Evolutionary conservation across 116 monocot genomes (phyloP).

Genomic region (Posidonia oceanica): DNA sequence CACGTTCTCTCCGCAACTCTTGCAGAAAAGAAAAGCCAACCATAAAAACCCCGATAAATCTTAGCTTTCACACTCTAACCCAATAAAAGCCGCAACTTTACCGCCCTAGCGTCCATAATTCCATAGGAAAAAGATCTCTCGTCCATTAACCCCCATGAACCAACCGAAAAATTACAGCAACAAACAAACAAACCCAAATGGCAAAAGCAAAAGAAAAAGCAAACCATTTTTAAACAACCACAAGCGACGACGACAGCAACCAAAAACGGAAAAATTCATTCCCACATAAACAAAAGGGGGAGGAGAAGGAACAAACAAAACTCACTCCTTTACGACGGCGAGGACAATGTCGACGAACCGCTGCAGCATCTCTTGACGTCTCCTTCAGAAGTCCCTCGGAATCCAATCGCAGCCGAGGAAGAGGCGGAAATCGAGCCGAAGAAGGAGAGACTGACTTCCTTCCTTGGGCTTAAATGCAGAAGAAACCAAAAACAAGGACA

Average conservation of each 20-base stretch:
- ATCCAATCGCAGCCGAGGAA: too few relatives aligned
- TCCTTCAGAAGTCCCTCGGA: neutral
- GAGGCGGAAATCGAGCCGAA: too few relatives aligned
- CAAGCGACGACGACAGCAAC: too few relatives aligned
- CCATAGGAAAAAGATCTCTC: neutral
- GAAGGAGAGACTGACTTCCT: too few relatives aligned
- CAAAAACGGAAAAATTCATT: too few relatives aligned
- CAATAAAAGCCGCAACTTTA: neutral
- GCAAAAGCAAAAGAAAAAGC: neutral
- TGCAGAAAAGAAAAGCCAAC: neutral
- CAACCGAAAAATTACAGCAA: neutral
- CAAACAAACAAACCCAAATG: neutral
- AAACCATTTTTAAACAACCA: neutral
- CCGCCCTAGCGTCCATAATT: neutral
- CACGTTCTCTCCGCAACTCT: too few relatives aligned
- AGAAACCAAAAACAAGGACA: neutral
- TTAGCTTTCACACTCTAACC: neutral
- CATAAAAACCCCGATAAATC: neutral
- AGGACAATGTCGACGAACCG: conserved; percentile 69
- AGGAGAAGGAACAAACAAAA: conserved; percentile 2
- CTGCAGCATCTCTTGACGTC: conserved; percentile 78
- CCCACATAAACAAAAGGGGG: neutral
- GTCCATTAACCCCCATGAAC: neutral
- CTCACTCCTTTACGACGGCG: conserved; percentile 85
- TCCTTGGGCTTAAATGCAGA: neutral